phyloP scores from a whole-genome alignment of 1,284 basidiomycete genomes.

The Ustilago sp. region DNA sequence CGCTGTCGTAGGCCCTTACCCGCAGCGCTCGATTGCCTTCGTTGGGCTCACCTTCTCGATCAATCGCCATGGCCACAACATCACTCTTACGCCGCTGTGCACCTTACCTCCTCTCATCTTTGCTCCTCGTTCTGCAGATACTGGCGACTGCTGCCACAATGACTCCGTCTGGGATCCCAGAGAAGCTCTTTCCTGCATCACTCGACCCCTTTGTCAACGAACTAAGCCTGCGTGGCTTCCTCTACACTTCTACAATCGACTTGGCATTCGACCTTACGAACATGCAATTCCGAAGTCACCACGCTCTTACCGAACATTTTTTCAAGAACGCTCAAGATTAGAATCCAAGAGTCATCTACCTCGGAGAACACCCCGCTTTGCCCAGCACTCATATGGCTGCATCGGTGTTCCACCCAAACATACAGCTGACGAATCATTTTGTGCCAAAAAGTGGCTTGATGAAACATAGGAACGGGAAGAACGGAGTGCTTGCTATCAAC shows the following conservation, averaged over 20 bases:
- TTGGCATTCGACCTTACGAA: not conserved
- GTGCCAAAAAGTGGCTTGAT: not conserved
- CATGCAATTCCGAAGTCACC: not conserved
- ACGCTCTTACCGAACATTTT: not conserved
- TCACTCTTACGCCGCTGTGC: too few species aligned
- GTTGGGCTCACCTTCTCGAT: too few species aligned
- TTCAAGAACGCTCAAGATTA: slow-evolving; percentile 3
- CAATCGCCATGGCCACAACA: too few species aligned
- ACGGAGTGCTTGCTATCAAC: slow-evolving; percentile 10
- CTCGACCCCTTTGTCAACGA: slow-evolving; percentile 1
- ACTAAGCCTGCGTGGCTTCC: not conserved
- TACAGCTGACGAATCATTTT: not conserved
- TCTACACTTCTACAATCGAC: not conserved
- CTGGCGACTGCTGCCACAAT: too few species aligned
- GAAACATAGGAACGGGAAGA: not conserved
- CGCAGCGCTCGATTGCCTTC: too few species aligned
- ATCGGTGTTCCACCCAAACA: slow-evolving; percentile 3
- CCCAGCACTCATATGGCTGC: not conserved
- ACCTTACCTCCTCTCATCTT: too few species aligned
- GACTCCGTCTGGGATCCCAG: too few species aligned
- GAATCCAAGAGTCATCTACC: slow-evolving; percentile 2
- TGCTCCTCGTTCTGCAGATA: too few species aligned
- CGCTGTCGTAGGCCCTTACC: too few species aligned
- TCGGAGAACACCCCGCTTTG: not conserved
- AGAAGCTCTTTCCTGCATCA: not conserved